Evolutionary conservation across 1,139 yeast genomes (phyloP), one percentile per base, ranked within the genome.

Genomic region (Scheffersomyces lignicola): DNA sequence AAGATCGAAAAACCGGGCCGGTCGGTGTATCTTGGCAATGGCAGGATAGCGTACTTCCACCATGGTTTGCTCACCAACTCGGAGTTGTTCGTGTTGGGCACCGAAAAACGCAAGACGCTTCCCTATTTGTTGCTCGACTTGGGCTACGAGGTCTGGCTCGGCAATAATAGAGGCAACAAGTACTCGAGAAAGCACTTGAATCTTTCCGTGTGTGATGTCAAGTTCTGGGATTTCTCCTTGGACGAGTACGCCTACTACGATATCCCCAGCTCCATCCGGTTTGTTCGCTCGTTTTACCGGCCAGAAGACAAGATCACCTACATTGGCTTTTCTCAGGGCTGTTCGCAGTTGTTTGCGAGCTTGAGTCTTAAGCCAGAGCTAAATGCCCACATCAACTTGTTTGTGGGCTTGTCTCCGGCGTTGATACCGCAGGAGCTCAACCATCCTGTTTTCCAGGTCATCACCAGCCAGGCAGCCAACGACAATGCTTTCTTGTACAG

Each of bases 191-290:
- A 62, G 32, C 69, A 62, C 42, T 42, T 60, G 33, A 56, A 54
- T 36, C 36, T 54, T 23, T 51, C 63, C 7, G 74, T 82, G 1
- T 56, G 62, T 10, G 73, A 74, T 11, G 45, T 56, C 2, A 65
- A 68, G 37, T 88, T 84, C 58, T 88, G 96, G 96, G 78, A 87
- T 58, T 88, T 84, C 49, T 80, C 90, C 16, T 70, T 88, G 34
- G 96, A 88, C 58, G 95, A 88, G 54, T 85, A 83, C 60, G 94
- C 95, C 3, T 60, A 83, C 42, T 83, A 74, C 51, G 96, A 88
- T 54, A 85, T 88, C 29, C 96, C 96, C 2, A 78, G 82, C 45
- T 70, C 83, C 5, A 71, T 88, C 10, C 75, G 76, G 44, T 84
- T 85, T 54, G 76, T 88, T 14, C 34, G 31, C 20, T 36, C 43